A percentile compares a stretch with the other conserved stretches of the same genome.
These are phyloP conservation scores for Hyphopichia pseudoburtonii DNA, from an alignment of 1,139 yeast genomes.

Conservation along the genomic window DNA sequence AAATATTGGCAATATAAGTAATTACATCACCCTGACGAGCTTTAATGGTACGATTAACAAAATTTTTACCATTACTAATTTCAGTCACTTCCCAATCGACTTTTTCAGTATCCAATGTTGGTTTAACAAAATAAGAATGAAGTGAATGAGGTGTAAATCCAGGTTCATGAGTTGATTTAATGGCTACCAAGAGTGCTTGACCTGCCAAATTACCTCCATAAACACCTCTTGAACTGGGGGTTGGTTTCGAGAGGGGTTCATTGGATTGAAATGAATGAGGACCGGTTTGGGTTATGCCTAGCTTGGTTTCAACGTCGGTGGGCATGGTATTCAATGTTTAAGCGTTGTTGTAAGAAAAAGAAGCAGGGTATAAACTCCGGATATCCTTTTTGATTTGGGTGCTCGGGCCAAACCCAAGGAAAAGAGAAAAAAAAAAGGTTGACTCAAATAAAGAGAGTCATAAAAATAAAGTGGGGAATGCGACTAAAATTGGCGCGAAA, in stretches of 20 bases:
- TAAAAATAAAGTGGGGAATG: no score
- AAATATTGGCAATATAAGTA: conserved; percentile 53
- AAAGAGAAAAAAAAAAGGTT: no score
- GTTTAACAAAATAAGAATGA: conserved; percentile 33
- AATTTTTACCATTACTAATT: conserved; percentile 56
- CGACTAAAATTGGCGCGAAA: no score
- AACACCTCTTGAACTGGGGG: conserved; percentile 25
- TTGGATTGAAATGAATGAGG: conserved; percentile 20
- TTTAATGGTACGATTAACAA: conserved; percentile 56
- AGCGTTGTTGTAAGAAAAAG: no score
- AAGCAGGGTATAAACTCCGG: no score
- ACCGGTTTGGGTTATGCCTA: conserved; percentile 23
- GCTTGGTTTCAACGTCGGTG: conserved; percentile 13
- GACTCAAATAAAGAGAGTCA: no score
- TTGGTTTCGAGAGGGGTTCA: conserved; percentile 28
- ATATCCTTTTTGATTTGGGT: no score
- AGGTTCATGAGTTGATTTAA: conserved; percentile 19
- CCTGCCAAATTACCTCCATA: conserved; percentile 39
- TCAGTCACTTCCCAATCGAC: conserved; percentile 36
- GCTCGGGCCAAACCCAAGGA: no score
- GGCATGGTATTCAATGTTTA: no score
- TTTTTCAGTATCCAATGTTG: conserved; percentile 17
- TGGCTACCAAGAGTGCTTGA: conserved; percentile 37
- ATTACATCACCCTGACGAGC: conserved; percentile 54
- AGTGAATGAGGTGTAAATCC: conserved; percentile 39